Base-by-base conservation (phyloP, 371 early-diverging fungal genomes). In the Chytridiales sp. region DNA sequence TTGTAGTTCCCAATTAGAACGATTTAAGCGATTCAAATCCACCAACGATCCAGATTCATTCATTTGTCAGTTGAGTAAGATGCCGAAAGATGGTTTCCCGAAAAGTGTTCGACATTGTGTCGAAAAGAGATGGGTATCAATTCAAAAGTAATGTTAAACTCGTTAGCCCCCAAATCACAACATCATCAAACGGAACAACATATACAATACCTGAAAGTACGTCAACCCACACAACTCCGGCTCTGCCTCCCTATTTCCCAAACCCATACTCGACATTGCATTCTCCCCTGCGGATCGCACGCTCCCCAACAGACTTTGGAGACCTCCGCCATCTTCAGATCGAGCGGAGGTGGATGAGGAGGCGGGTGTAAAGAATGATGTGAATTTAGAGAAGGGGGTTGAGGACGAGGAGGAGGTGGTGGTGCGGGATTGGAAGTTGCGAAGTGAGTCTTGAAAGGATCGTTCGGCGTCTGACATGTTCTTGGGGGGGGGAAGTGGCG, bases 191-290 rank as follows among this genome's bases (percentile, higher is more conserved):
- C n/a, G n/a, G n/a, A n/a, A n/a, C n/a, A n/a, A n/a, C n/a, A n/a
- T n/a, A n/a, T n/a, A n/a, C n/a, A 26, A 8, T 42, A 58, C 64
- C 64, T 64, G 64, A 19, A 31, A 64, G 6, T 50, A 50, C 11
- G 65, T 65, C 41, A 65, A 34, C 26, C 65, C 65, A 27, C 59
- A 65, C 11, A 59, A 56, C 49, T 65, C 65, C 0, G 59, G 59
- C 55, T 65, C 65, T 5, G 48, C 47, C 5, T 54, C 39, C 21
- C 35, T 32, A 17, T 27, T 32, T 19, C 27, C 22, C 26, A 60
- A 32, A 9, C 61, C 61, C 5, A 60, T 39, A 6, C 43, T 26
- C 44, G 61, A 60, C n/a, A 53, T 32, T 17, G 52, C 39, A 31
- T 60, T 60, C 44, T 60, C 52, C n/a, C 52, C 42, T 9, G 61